Percentiles rank a stretch among this genome's conserved stretches.
Conservation (phyloP, 305 asterid genomes). For the Caryopteris hybrid region DNA sequence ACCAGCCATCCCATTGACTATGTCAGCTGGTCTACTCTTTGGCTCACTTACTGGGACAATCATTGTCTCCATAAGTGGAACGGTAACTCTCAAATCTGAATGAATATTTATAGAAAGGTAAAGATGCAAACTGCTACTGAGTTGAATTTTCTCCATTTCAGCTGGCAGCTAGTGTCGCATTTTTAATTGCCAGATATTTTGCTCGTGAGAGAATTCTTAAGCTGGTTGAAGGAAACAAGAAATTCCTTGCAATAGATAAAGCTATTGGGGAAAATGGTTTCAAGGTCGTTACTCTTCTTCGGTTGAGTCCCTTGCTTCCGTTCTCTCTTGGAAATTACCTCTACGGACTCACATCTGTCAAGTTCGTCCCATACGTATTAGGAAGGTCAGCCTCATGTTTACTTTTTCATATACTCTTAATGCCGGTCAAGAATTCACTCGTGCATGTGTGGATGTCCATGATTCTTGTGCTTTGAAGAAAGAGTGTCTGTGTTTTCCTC, state of each 20-base stretch:
- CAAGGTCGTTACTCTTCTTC: conserved; percentile 92
- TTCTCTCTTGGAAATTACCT: conserved; percentile 95
- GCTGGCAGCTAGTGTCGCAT: conserved; percentile 92
- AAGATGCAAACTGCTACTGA: conserved; percentile 10
- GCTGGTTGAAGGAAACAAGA: conserved; percentile 92
- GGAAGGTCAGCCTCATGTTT: conserved; percentile 61
- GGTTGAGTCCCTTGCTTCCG: conserved; percentile 96
- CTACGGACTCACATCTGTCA: conserved; percentile 91
- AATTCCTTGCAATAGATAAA: conserved; percentile 91
- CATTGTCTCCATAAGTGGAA: conserved; percentile 91
- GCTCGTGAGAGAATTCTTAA: conserved; percentile 97
- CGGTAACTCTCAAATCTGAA: conserved; percentile 46
- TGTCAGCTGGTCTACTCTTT: conserved; percentile 98
- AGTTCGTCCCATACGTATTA: conserved; percentile 78
- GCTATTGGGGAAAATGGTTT: conserved; percentile 97
- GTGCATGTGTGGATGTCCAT: neutral
- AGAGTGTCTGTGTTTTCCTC: neutral
- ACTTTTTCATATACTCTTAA: neutral
- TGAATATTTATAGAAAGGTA: neutral
- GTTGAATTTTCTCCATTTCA: conserved; percentile 31
- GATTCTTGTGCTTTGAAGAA: neutral
- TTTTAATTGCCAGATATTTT: conserved; percentile 94
- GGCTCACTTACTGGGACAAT: conserved; percentile 89
- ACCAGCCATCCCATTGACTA: conserved; percentile 95
- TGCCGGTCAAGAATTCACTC: neutral